A percentile compares a stretch with the other conserved stretches of the same genome.
Conservation (phyloP, 1,284 basidiomycete species). For the Moniliella sp. region DNA sequence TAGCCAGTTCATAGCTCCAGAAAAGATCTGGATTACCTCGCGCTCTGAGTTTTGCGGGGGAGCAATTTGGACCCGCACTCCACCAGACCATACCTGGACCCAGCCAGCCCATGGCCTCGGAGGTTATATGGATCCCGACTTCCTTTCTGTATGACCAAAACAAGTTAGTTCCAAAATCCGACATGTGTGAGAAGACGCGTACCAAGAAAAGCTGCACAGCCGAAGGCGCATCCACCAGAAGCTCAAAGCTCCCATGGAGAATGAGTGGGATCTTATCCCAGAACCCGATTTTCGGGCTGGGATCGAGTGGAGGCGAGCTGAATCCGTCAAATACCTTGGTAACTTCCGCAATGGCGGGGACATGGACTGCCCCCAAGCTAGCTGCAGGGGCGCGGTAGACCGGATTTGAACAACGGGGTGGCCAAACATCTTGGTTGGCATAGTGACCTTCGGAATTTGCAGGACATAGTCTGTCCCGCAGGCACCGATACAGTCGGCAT, state of each 20-base stretch:
- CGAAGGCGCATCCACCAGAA: too few species aligned
- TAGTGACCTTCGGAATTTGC: slow-evolving; percentile 66
- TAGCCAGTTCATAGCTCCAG: slow-evolving; percentile 38
- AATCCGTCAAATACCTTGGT: slow-evolving; percentile 63
- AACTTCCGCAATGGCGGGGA: slow-evolving; percentile 65
- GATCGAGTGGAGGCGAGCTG: slow-evolving; percentile 57
- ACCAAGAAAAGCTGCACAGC: too few species aligned
- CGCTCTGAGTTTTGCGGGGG: slow-evolving; percentile 51
- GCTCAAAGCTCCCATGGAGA: slow-evolving; percentile 7
- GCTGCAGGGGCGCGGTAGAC: slow-evolving; percentile 48
- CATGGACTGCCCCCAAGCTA: slow-evolving; percentile 79
- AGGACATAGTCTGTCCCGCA: slow-evolving; percentile 46
- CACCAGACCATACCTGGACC: too few species aligned
- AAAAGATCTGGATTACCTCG: slow-evolving; percentile 64
- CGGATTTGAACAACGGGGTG: slow-evolving; percentile 45
- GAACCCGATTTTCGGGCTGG: slow-evolving; percentile 68
- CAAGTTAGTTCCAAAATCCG: too few species aligned
- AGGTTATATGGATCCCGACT: slow-evolving; percentile 56
- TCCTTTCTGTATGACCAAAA: too few species aligned
- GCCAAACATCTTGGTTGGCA: slow-evolving; percentile 83
- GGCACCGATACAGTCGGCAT: slow-evolving; percentile 26
- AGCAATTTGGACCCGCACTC: too few species aligned
- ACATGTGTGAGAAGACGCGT: too few species aligned
- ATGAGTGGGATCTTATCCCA: slow-evolving; percentile 71
- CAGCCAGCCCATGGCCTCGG: slow-evolving; percentile 65